Base-by-base conservation (phyloP, 176 grass and related monocot species). In the Triticum monococcum region DNA sequence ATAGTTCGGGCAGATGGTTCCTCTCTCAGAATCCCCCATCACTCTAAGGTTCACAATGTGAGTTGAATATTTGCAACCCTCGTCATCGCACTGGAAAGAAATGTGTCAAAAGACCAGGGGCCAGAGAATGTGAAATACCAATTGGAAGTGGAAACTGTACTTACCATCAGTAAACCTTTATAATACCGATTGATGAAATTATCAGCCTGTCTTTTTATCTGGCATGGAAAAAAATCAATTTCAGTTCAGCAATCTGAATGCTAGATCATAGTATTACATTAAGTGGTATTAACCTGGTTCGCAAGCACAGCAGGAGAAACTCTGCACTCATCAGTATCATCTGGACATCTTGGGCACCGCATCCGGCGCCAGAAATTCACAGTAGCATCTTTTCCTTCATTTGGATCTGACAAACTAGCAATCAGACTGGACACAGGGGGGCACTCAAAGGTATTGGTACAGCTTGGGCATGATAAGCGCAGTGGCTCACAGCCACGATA, bases 201-300 rank as follows among this genome's bases (percentile, higher is more conserved):
- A 81, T 99, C 97, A 87, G 89, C 94, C 78, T 94, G 97, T 61
- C 97, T 94, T 91, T 99, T 99, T 61, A 97, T 90, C 94, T 99
- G 82, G 81, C 48, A 77, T 85, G 35, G 25, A 30, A 52, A 81
- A 81, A 79, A 81, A n/a, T 69, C 46, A 40, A 74, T 64, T 72
- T 77, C 35, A 86, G 43, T 74, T 71, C 23, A 82, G 63, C 59
- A 66, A 64, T 72, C 65, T 24, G 32, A 64, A 83, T 87, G 59
- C 43, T 66, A 36, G 5, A 62, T 41, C 38, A 30, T 48, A 4
- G 10, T 46, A 70, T 57, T 50, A 72, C 43, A 33, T 70, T 37
- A 52, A 79, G 25, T 30, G 30, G 17, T 64, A 73, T 56, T 75
- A 63, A 99, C 97, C 97, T 99, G 97, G 64, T 99, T 99, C 37